Conservation (phyloP, 106 monocot genomes). For the Posidonia australis region DNA sequence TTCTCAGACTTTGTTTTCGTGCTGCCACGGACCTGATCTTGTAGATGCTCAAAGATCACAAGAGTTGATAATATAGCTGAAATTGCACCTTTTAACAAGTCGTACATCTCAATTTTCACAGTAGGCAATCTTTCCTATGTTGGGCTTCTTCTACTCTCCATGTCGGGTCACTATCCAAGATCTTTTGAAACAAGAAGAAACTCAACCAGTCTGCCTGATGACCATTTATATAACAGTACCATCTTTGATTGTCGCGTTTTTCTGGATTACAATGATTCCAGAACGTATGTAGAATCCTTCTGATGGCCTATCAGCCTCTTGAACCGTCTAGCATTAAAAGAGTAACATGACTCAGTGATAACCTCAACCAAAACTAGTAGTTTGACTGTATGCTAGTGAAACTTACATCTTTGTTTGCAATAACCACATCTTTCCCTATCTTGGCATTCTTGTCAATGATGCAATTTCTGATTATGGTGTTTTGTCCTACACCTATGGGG, state of each 20-base stretch:
- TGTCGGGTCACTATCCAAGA: neutral
- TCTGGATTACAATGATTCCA: conserved; percentile 55
- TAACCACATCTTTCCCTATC: conserved; percentile 74
- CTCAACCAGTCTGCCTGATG: neutral
- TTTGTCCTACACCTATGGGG: conserved; percentile 76
- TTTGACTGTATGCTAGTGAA: neutral
- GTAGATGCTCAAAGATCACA: too few species aligned
- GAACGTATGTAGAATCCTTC: conserved; percentile 81
- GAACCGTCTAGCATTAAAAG: conserved; percentile 39
- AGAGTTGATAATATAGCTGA: neutral
- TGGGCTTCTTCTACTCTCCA: neutral
- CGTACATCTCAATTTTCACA: too few species aligned
- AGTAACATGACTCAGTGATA: neutral
- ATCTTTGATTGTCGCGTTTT: conserved; percentile 74
- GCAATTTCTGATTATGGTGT: conserved; percentile 86
- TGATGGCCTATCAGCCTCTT: conserved; percentile 64
- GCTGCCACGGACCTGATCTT: neutral
- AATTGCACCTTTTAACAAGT: neutral
- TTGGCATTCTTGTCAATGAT: conserved; percentile 89
- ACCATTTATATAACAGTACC: conserved; percentile 35
- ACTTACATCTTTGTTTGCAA: conserved; percentile 60
- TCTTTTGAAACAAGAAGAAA: neutral
- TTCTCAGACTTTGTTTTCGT: neutral
- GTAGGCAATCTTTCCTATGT: too few species aligned
- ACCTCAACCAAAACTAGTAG: neutral